Percentiles rank a stretch among this genome's conserved stretches.
These are phyloP conservation scores for Acer negundo DNA, from an alignment of 345 rosid species.

Conservation along the genomic window DNA sequence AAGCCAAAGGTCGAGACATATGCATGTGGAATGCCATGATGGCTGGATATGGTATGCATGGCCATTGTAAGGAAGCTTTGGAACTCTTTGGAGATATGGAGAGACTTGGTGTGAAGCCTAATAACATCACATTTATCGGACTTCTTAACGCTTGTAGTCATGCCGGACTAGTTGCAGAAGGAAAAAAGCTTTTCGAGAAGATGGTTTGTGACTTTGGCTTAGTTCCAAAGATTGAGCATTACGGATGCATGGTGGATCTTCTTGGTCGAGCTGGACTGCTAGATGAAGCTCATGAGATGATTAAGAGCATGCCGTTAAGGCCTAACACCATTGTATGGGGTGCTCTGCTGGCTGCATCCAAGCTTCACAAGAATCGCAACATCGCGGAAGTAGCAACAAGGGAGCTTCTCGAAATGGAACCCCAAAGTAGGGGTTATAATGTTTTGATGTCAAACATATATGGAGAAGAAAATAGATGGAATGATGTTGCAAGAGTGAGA, in stretches of 20 bases:
- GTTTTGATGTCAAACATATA: constrained; percentile 43
- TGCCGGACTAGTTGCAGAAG: constrained; percentile 52
- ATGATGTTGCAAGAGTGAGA: constrained; percentile 41
- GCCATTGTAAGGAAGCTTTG: constrained; percentile 44
- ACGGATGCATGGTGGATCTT: constrained; percentile 64
- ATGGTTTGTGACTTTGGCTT: constrained; percentile 34
- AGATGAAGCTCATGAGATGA: constrained; percentile 44
- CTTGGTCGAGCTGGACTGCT: constrained; percentile 56
- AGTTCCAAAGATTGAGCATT: constrained; percentile 54
- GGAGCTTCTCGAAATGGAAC: constrained; percentile 34
- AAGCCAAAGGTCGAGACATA: constrained; percentile 28
- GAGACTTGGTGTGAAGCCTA: constrained; percentile 34
- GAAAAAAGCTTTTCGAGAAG: constrained; percentile 34
- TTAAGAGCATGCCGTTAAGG: constrained; percentile 42
- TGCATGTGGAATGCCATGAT: constrained; percentile 58
- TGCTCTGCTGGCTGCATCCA: constrained; percentile 47
- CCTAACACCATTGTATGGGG: constrained; percentile 51
- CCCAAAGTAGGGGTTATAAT: constrained; percentile 33
- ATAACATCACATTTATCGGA: constrained; percentile 44
- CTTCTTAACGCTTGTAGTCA: constrained; percentile 57
- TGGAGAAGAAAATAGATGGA: constrained; percentile 45
- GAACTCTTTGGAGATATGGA: constrained; percentile 44
- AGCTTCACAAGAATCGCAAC: constrained; percentile 31
- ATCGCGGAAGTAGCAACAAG: constrained; percentile 38
- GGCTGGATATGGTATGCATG: constrained; percentile 47